These are phyloP conservation scores for Vitis hybrid DNA, from an alignment of 177 flowering plant species.

Conservation along the genomic window DNA sequence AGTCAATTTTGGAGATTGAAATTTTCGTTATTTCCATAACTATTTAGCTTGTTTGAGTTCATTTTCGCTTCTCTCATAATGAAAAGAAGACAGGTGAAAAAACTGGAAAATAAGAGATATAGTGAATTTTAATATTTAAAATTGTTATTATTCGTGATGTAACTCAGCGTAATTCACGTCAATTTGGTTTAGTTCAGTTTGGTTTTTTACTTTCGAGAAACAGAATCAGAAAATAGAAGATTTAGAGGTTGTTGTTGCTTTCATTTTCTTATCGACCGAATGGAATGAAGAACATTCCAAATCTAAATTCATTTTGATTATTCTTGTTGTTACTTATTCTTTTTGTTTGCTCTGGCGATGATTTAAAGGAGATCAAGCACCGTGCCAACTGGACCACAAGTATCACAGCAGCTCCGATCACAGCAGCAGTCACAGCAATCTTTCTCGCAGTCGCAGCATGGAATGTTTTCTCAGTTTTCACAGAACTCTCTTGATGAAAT, in stretches of 20 bases:
- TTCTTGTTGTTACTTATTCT: not conserved
- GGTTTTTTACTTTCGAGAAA: not conserved
- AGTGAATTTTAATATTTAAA: too few species aligned
- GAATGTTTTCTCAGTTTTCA: slow-evolving; percentile 77
- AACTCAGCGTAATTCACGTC: not conserved
- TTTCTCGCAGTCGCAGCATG: slow-evolving; percentile 76
- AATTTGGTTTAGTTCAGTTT: not conserved
- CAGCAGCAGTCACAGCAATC: slow-evolving; percentile 77
- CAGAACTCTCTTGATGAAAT: slow-evolving; percentile 75
- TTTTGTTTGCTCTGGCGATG: slow-evolving; percentile 5
- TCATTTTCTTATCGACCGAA: not conserved
- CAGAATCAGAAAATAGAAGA: not conserved
- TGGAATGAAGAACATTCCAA: not conserved
- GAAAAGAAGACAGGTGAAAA: too few species aligned
- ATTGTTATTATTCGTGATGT: not conserved
- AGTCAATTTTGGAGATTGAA: too few species aligned
- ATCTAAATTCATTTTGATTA: not conserved
- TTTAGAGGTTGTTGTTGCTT: not conserved
- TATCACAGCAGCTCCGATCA: slow-evolving; percentile 65
- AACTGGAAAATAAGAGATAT: too few species aligned
- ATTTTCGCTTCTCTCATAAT: too few species aligned
- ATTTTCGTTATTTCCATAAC: too few species aligned
- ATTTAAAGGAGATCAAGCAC: slow-evolving; percentile 48
- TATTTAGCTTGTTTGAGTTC: too few species aligned
- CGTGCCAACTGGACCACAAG: slow-evolving; percentile 37